phyloP scores from a whole-genome alignment of 2,329 filamentous ascomycete species.

The Ophiostoma pallidulum region DNA sequence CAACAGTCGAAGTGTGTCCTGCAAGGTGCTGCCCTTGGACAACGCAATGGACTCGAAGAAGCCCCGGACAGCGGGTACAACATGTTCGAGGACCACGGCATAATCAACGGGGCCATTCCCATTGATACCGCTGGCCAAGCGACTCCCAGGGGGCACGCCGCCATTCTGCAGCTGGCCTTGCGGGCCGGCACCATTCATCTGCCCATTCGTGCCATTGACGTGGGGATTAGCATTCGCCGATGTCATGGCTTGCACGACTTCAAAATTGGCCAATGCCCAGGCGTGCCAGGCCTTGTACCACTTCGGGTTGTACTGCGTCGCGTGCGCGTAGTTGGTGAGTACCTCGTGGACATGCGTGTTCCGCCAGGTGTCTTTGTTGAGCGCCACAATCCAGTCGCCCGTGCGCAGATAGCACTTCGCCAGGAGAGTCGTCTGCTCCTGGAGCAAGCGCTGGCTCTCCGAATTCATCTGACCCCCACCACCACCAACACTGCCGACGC shows the following conservation, averaged over 20 bases:
- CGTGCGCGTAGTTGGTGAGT: constrained; percentile 79
- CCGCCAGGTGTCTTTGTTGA: constrained; percentile 84
- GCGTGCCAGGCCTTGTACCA: constrained; percentile 99
- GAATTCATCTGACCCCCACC: constrained; percentile 29
- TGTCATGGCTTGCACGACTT: constrained; percentile 80
- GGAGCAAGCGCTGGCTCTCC: constrained; percentile 42
- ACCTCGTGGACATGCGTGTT: constrained; percentile 80
- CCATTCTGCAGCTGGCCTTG: neutral
- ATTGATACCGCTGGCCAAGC: constrained; percentile 18
- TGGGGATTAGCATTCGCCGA: constrained; percentile 17
- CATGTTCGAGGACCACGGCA: constrained; percentile 69
- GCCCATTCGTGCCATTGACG: constrained; percentile 1
- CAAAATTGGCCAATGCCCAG: constrained; percentile 96
- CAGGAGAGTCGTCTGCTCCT: constrained; percentile 61
- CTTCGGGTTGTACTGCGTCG: constrained; percentile 84
- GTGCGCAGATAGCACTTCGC: constrained; percentile 95
- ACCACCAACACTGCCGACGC: constrained; percentile 15
- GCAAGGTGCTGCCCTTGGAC: constrained; percentile 82
- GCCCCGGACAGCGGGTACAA: constrained; percentile 86
- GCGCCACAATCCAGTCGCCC: constrained; percentile 85
- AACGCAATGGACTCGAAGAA: constrained; percentile 97
- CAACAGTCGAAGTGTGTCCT: constrained; percentile 85
- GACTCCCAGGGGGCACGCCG: neutral
- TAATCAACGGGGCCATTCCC: constrained; percentile 44
- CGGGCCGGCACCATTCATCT: neutral